Base-by-base conservation (phyloP, 1,139 yeast species). In the Blastobotrys serpentis region DNA sequence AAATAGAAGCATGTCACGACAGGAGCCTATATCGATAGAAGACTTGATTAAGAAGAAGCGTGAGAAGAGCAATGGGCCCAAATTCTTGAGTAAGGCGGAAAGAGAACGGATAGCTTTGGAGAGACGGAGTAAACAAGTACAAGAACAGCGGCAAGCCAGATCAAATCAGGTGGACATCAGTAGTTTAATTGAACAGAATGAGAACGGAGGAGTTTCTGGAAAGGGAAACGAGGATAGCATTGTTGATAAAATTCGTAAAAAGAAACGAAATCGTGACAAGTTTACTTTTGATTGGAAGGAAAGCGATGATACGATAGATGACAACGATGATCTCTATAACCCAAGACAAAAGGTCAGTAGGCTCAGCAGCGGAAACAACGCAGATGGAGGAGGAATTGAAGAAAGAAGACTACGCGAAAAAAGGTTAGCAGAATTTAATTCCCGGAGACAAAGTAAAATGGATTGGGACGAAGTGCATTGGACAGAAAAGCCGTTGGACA, bases 281-380 rank as follows among this genome's bases (percentile, higher is more conserved):
- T 85, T 84, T 65, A 73, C 73, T 10, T 87, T 86, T 64, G 85
- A 77, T 10, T 87, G 96, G 95, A 75, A 76, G 50, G 72, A 69
- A 1, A 69, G 72, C 0, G 94, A 85, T 16, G 95, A 87, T 60
- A 85, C 95, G 0, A 61, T 79, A 0, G 58, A 58, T 0, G 70
- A 67, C 1, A 71, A 70, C 50, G 70, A 69, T 45, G 81, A 84
- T 0, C 56, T 83, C 10, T 66, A 64, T 42, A 23, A 32, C 16
- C 42, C 48, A 21, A 46, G 34, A 5, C 11, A n/a, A 30, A n/a
- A n/a, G 41, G 32, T 36, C 6, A 13, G 10, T 10, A 43, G 14
- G n/a, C n/a, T n/a, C n/a, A n/a, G n/a, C n/a, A n/a, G n/a, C n/a
- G n/a, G n/a, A 13, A 37, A 39, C 8, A 42, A 34, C 19, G 48